phyloP scores from a whole-genome alignment of 805 yeast genomes.

The Candida vartiovaarae region DNA sequence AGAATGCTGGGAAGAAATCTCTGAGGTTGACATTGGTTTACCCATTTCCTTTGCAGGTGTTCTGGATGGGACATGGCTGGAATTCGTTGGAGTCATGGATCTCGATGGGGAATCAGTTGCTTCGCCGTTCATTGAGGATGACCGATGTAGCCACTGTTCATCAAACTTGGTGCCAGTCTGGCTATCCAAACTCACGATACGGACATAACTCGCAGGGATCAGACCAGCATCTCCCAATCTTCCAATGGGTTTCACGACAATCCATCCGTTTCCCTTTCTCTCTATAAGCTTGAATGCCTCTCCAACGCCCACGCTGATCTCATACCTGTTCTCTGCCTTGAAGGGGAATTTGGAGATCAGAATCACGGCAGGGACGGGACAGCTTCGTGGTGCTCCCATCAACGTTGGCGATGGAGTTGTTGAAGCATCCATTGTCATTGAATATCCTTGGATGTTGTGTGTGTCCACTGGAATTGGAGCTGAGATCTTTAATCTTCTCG shows the following conservation, averaged over 20 bases:
- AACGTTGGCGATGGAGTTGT: neutral
- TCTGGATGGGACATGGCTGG: no score
- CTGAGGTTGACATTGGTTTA: neutral
- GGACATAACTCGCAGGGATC: conserved; percentile 44
- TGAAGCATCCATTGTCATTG: neutral
- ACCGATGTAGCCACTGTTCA: conserved; percentile 13
- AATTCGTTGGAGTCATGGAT: no score
- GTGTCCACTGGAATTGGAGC: neutral
- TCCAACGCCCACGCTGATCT: conserved; percentile 40
- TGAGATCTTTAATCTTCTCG: conserved; percentile 9
- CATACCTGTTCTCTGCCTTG: conserved; percentile 35
- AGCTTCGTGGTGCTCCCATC: conserved; percentile 1
- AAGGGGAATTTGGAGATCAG: conserved; percentile 41
- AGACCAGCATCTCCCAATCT: conserved; percentile 39
- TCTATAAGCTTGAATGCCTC: conserved; percentile 45
- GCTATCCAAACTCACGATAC: conserved; percentile 37
- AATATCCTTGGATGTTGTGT: neutral
- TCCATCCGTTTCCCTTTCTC: conserved; percentile 46
- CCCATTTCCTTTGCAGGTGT: no score
- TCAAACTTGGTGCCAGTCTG: conserved; percentile 12
- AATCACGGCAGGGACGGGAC: conserved; percentile 20
- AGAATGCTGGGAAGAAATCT: neutral
- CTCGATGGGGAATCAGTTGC: no score
- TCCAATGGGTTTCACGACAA: conserved; percentile 48
- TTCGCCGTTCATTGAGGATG: no score